phyloP scores from a whole-genome alignment of 305 asterid genomes.

The Solanum aculeatissimum region DNA sequence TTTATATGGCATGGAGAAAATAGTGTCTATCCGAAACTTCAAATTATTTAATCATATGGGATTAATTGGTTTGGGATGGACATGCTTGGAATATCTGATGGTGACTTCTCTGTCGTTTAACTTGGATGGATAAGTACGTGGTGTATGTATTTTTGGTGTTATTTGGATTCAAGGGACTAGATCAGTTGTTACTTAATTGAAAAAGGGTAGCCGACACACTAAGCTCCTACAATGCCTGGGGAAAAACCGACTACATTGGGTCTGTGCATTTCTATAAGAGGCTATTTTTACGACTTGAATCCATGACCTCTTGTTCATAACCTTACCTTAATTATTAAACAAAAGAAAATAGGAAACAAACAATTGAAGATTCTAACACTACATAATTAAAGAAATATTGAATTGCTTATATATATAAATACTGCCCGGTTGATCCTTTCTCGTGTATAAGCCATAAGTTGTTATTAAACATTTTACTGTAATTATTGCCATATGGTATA shows the following conservation, averaged over 20 bases:
- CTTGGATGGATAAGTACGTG: neutral
- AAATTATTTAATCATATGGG: neutral
- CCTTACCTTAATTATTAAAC: neutral
- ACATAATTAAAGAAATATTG: neutral
- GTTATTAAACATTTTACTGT: neutral
- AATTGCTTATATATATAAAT: neutral
- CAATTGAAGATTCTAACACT: neutral
- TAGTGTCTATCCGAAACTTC: neutral
- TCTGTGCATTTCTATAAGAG: neutral
- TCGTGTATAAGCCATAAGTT: neutral
- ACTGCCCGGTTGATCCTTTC: too few species aligned
- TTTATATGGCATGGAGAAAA: neutral
- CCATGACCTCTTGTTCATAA: neutral
- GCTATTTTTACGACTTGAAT: neutral
- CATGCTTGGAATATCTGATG: neutral
- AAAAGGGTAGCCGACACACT: neutral
- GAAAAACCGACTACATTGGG: neutral
- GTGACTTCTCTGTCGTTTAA: neutral
- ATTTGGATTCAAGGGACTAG: neutral
- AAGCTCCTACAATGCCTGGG: neutral
- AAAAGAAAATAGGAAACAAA: neutral
- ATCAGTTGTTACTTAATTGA: neutral
- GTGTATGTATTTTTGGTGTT: neutral
- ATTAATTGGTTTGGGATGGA: neutral
- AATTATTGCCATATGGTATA: neutral